Evolutionary conservation across 352 stramenopile species (phyloP), one percentile per base, ranked within the genome.

Genomic region (Globisporangium emineosum): DNA sequence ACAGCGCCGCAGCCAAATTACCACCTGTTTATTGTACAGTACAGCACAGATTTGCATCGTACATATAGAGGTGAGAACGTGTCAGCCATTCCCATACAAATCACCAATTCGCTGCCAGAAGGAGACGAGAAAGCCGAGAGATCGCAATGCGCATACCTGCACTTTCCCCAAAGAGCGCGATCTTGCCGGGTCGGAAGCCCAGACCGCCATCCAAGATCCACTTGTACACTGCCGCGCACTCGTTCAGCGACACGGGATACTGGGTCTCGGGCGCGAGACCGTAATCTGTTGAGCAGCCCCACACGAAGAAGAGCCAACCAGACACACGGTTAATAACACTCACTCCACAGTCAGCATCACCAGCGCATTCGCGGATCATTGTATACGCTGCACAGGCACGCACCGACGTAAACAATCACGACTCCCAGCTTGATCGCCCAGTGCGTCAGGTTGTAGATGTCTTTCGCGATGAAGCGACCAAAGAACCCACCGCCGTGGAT

Each of bases 401-500:
- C 80, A 93, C 86, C 86, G 32, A 96, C 79, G 70, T 95, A 96
- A 57, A 96, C 85, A 45, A 97, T 91, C 10, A 94, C 83, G 2
- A 77, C 83, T n/a, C 86, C 83, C 12, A 94, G 72, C 10, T 69
- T 71, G 9, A 74, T 72, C 0, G 84, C 83, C 89, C 88, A 96
- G 25, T 73, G 66, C 1, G 80, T 89, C 59, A 95, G 53, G 45
- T 89, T 93, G 51, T 89, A 77, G 9, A 87, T 86, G 62, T 96
- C 88, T 57, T 92, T 93, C 10, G 85, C 87, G 60, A 96, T 89
- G 66, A 94, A 95, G n/a, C 85, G 79, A 0, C 83, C 87, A 47
- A 96, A 94, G 63, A 94, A 96, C 2, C 87, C 89, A 12, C 89
- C 89, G 23, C 89, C 89, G 49, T 96, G 89, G 35, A 96, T 87